Base-by-base conservation (phyloP, 179 eudicot genomes). In the Drosera spatulata region DNA sequence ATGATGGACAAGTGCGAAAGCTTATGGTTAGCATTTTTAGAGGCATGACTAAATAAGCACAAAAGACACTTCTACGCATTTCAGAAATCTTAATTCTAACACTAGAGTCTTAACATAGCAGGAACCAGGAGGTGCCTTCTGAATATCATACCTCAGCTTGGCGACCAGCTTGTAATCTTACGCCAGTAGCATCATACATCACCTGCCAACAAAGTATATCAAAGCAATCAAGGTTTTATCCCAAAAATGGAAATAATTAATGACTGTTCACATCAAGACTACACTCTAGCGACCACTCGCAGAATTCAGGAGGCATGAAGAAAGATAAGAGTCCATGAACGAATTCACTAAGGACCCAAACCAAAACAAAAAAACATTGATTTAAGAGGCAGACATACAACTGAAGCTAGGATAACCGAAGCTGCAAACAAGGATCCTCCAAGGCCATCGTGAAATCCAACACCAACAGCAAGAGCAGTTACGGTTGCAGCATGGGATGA, bases 401-500 rank as follows among this genome's bases (percentile, higher is more conserved):
- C 82, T 67, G 82, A 85, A 41, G 99, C 88, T 58, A 93, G 80
- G 72, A 85, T 71, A 50, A 79, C 70, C 59, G 95, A 77, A 62
- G 71, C 73, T 53, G 97, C 97, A 73, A 93, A 93, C 7, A 66
- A 33, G 39, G 97, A 81, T 68, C 83, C 86, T 50, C 90, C 94
- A 59, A 86, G 56, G 59, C 99, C 91, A 56, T 93, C 97, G 4
- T 75, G 83, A 46, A 81, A 73, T 59, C 97, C 99, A 44, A 93
- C 71, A 39, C 84, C 93, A 22, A 69, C 73, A 50, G 99, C 87
- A 61, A 93, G 85, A 66, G 97, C 97, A 54, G 85, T 75, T 64
- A 93, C 99, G 11, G 99, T 93, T 59, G 97, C 87, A 10, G 99
- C 84, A 75, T 93, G 99, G 52, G 99, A 93, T 59, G 99, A 93